Percentiles rank a stretch among this genome's conserved stretches.
phyloP scores from a whole-genome alignment of 805 yeast species.

The Candida easanensis region DNA sequence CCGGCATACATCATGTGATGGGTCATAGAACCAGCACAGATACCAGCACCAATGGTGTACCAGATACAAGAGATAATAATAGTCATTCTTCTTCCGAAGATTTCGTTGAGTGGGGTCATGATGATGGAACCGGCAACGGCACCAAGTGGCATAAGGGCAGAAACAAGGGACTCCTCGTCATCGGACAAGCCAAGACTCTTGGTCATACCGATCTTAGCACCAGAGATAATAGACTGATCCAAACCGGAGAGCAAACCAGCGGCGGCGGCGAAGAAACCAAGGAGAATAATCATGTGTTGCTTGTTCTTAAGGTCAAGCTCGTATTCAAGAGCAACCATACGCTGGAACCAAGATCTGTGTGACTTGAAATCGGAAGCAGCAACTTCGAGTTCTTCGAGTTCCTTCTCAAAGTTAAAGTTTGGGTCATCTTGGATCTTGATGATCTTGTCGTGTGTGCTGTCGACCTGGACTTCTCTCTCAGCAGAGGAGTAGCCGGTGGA shows the following conservation, averaged over 20 bases:
- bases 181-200: constrained; percentile 37
- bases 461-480: constrained; percentile 13
- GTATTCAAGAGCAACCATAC: constrained; percentile 35
- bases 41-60: constrained; percentile 58
- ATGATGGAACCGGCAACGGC: constrained; percentile 62
- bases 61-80: constrained; percentile 55
- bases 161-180: constrained; percentile 49
- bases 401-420: constrained; percentile 37
- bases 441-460: constrained; percentile 18
- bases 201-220: constrained; percentile 55
- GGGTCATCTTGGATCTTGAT: constrained; percentile 13
- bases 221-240: constrained; percentile 66
- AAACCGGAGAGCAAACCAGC: constrained; percentile 67
- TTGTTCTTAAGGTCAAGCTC: constrained; percentile 43
- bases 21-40: constrained; percentile 50
- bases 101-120: constrained; percentile 56
- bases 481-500: constrained; percentile 1
- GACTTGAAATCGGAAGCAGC: constrained; percentile 24
- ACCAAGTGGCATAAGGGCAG: constrained; percentile 66
- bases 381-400: constrained; percentile 35
- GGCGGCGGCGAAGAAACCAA: constrained; percentile 57
- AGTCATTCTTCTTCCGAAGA: constrained; percentile 53
- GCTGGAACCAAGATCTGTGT: constrained; percentile 36
- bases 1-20: constrained; percentile 55
- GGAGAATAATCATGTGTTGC: constrained; percentile 42